A percentile compares a stretch with the other conserved stretches of the same genome.
These are phyloP conservation scores for Imleria badia DNA, from an alignment of 768 basidiomycete genomes.

Conservation along the genomic window DNA sequence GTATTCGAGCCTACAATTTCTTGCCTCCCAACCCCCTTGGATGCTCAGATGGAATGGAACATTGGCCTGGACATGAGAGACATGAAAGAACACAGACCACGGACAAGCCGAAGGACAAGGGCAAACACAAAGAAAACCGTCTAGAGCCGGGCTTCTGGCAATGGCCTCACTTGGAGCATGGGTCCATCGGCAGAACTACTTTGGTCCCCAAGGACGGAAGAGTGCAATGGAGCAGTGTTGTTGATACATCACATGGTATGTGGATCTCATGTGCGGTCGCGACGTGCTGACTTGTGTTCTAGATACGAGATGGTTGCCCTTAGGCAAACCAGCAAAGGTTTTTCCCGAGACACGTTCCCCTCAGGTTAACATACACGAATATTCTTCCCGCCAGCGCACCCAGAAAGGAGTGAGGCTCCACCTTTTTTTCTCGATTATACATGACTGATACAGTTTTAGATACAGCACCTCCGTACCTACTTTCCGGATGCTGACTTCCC, in stretches of 20 bases:
- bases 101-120: conserved; percentile 20
- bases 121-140: conserved; percentile 30
- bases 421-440: not conserved
- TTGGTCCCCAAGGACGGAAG: conserved; percentile 44
- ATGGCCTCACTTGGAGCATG: conserved; percentile 59
- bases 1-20: not conserved
- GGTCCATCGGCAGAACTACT: conserved; percentile 56
- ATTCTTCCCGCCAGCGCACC: conserved; percentile 46
- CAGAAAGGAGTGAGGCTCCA: conserved; percentile 60
- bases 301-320: conserved; percentile 35
- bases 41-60: conserved; percentile 69
- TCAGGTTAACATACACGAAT: conserved; percentile 28
- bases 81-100: conserved; percentile 21
- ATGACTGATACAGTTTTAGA: conserved; percentile 38
- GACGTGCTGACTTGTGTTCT: conserved; percentile 5
- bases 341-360: conserved; percentile 59
- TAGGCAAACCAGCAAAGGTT: conserved; percentile 39
- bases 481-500: conserved; percentile 76
- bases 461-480: conserved; percentile 67
- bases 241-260: conserved; percentile 30
- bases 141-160: conserved; percentile 30
- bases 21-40: conserved; percentile 12
- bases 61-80: conserved; percentile 62
- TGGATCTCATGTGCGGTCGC: not conserved
- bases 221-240: conserved; percentile 53